Evolutionary conservation across 2,329 filamentous ascomycete genomes (phyloP).

Genomic region (Chrysosporium keratinophilum): DNA sequence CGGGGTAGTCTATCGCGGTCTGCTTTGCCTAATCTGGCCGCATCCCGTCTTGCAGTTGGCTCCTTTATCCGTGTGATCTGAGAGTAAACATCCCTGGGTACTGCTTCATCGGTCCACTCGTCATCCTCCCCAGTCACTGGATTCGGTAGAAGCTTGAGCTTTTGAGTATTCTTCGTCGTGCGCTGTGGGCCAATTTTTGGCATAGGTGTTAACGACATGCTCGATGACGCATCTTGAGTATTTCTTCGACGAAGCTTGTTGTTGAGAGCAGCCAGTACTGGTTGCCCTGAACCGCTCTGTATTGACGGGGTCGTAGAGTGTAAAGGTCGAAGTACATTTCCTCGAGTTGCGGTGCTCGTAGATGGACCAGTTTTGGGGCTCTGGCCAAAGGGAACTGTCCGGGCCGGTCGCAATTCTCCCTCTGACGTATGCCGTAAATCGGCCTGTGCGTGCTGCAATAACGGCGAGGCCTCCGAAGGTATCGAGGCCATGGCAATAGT

Average conservation of each 20-base stretch:
- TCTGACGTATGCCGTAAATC: slow-evolving; percentile 28
- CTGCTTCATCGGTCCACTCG: slow-evolving; percentile 73
- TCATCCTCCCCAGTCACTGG: slow-evolving; percentile 74
- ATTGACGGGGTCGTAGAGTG: slow-evolving; percentile 31
- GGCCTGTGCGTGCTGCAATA: slow-evolving; percentile 10
- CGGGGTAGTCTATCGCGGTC: slow-evolving; percentile 77
- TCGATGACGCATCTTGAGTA: slow-evolving; percentile 56
- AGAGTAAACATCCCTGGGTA: slow-evolving; percentile 88
- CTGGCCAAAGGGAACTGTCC: slow-evolving; percentile 42
- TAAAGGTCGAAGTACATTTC: slow-evolving; percentile 34
- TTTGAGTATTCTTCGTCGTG: slow-evolving; percentile 91
- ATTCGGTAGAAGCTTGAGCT: slow-evolving; percentile 91
- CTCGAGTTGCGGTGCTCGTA: slow-evolving; percentile 32
- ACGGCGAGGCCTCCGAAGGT: slow-evolving; percentile 13
- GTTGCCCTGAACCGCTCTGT: slow-evolving; percentile 32
- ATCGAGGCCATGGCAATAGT: slow-evolving; percentile 2
- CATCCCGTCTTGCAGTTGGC: slow-evolving; percentile 81
- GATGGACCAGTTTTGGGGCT: slow-evolving; percentile 38
- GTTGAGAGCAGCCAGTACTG: slow-evolving; percentile 70
- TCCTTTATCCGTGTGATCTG: slow-evolving; percentile 98
- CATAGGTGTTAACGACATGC: slow-evolving; percentile 29
- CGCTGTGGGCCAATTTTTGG: slow-evolving; percentile 85
- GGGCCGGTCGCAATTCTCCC: slow-evolving; percentile 28
- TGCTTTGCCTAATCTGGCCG: slow-evolving; percentile 82
- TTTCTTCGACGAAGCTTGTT: slow-evolving; percentile 79